Evolutionary conservation across 1,139 yeast genomes (phyloP).

Genomic region (Saccharomyces hybrid): DNA sequence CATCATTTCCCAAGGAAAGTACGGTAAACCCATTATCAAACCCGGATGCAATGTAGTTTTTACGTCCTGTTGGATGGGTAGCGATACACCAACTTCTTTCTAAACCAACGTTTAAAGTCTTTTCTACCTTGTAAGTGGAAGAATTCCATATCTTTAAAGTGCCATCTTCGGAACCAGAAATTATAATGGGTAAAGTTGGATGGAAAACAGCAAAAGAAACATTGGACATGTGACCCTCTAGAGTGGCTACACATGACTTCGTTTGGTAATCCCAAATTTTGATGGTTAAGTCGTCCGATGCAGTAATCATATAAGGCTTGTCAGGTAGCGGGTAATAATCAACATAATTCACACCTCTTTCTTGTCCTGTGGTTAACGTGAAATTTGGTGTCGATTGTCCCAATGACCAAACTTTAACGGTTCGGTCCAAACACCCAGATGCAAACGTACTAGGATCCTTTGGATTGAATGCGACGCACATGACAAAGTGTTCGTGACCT

Average conservation of each 20-base stretch:
- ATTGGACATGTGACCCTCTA: slow-evolving; percentile 89
- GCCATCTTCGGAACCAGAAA: slow-evolving; percentile 81
- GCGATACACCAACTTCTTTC: slow-evolving; percentile 97
- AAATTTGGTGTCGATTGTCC: slow-evolving; percentile 88
- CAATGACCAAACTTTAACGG: slow-evolving; percentile 94
- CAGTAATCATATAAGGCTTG: slow-evolving; percentile 88
- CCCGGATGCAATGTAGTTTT: slow-evolving; percentile 79
- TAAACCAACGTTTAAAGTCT: slow-evolving; percentile 80
- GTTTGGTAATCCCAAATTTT: slow-evolving; percentile 98
- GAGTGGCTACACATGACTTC: slow-evolving; percentile 86
- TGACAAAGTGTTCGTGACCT: slow-evolving; percentile 93
- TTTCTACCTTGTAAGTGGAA: slow-evolving; percentile 77
- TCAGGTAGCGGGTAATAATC: slow-evolving; percentile 96
- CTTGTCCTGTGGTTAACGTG: slow-evolving; percentile 84
- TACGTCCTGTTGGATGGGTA: slow-evolving; percentile 51
- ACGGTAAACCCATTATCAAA: slow-evolving; percentile 91
- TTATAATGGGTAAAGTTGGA: slow-evolving; percentile 84
- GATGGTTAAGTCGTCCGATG: slow-evolving; percentile 87
- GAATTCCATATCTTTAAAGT: slow-evolving; percentile 75
- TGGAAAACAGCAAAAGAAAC: slow-evolving; percentile 97
- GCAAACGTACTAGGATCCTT: slow-evolving; percentile 98
- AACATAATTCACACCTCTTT: slow-evolving; percentile 90
- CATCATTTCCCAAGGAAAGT: slow-evolving; percentile 84
- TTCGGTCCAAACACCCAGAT: slow-evolving; percentile 90
- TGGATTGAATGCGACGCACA: slow-evolving; percentile 93